Evolutionary conservation across 345 rosid genomes (phyloP).

Genomic region (Barbarea vulgaris): DNA sequence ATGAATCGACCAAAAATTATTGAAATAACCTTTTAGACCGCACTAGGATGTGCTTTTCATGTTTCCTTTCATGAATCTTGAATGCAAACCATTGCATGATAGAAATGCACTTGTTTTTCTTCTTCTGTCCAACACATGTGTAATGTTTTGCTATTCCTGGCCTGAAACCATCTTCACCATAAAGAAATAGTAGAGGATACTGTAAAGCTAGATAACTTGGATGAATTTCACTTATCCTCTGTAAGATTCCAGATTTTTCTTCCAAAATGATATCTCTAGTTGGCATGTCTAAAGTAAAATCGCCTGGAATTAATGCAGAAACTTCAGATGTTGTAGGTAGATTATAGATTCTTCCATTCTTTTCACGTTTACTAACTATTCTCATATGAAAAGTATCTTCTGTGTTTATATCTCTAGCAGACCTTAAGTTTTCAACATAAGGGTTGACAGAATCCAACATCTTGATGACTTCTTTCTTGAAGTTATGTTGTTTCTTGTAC

Average conservation of each 20-base stretch:
- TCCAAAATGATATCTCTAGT: not conserved
- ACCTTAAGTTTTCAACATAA: not conserved
- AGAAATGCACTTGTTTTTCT: not conserved
- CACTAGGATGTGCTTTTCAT: not conserved
- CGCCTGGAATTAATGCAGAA: not conserved
- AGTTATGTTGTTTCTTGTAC: too few species aligned
- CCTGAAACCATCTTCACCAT: not conserved
- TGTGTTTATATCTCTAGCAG: not conserved
- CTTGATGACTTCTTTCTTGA: too few species aligned
- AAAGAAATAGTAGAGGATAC: not conserved
- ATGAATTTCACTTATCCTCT: not conserved
- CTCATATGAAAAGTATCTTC: not conserved
- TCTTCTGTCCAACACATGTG: not conserved
- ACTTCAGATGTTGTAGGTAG: not conserved
- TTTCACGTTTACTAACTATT: not conserved
- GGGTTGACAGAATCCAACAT: not conserved
- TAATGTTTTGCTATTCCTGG: not conserved
- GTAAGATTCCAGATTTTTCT: not conserved
- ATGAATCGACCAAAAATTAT: not conserved
- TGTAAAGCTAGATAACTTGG: not conserved
- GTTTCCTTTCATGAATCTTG: accelerated
- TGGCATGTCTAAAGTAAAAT: not conserved
- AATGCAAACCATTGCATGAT: not conserved
- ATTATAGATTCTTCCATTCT: not conserved
- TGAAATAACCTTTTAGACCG: not conserved